phyloP scores from a whole-genome alignment of 2,329 filamentous ascomycete genomes.

The Aspergillus aculeatus region DNA sequence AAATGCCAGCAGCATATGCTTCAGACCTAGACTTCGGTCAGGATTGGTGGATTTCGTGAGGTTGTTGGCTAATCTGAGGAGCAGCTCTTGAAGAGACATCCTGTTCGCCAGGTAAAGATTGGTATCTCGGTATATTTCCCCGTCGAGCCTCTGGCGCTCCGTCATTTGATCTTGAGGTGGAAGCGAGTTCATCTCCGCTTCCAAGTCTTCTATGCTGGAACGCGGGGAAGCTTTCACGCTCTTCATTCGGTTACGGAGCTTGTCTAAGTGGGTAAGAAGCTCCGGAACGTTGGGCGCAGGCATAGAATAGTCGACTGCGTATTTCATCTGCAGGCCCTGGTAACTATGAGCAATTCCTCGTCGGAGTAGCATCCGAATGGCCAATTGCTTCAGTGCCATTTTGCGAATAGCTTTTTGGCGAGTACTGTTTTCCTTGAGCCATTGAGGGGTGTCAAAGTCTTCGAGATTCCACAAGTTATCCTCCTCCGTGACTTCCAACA shows the following conservation, averaged over 20 bases:
- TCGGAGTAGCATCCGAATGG: constrained; percentile 40
- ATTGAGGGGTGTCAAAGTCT: constrained; percentile 25
- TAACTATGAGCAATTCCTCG: constrained; percentile 42
- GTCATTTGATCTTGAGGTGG: constrained; percentile 18
- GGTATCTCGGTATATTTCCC: constrained; percentile 31
- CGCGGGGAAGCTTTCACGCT: constrained; percentile 27
- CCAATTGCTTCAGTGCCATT: constrained; percentile 40
- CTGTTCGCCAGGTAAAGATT: constrained; percentile 27
- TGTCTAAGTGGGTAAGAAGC: constrained; percentile 36
- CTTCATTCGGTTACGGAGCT: constrained; percentile 32
- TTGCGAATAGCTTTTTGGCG: constrained; percentile 40
- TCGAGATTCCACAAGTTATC: constrained; percentile 17
- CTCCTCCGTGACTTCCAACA: constrained; percentile 16
- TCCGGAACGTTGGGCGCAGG: constrained; percentile 32
- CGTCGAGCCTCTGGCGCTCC: constrained; percentile 26
- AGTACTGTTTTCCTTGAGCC: constrained; percentile 30
- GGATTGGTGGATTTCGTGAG: constrained; percentile 37
- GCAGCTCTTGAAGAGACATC: constrained; percentile 37
- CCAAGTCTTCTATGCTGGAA: constrained; percentile 33
- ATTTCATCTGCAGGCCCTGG: constrained; percentile 32
- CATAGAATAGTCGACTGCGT: constrained; percentile 27
- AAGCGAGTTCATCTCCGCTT: constrained; percentile 25
- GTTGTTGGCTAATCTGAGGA: constrained; percentile 37
- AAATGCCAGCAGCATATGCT: constrained; percentile 39
- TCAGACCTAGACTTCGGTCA: constrained; percentile 34